A percentile compares a stretch with the other conserved stretches of the same genome.
phyloP scores from a whole-genome alignment of 768 basidiomycete genomes.

The Agrocybe chaxingu region DNA sequence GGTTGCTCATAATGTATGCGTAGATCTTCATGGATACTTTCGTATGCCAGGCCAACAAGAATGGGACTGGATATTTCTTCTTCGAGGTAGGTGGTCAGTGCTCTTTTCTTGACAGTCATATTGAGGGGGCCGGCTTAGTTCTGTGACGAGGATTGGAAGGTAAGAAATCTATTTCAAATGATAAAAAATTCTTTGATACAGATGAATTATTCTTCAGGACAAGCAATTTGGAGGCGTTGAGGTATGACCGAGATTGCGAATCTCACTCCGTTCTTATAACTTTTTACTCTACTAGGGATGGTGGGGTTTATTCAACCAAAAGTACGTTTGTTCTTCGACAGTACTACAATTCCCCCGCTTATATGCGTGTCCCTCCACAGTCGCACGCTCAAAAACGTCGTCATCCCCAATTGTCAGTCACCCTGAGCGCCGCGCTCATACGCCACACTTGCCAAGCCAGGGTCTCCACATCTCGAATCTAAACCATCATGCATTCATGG shows the following conservation, averaged over 20 bases:
- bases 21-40: constrained; percentile 84
- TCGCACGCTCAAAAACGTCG: constrained; percentile 68
- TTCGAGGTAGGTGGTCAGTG: constrained; percentile 53
- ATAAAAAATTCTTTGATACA: not conserved
- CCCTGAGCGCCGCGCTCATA: constrained; percentile 23
- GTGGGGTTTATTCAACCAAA: constrained; percentile 45
- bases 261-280: not conserved
- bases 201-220: constrained; percentile 26
- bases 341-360: not conserved
- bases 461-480: too few relatives aligned
- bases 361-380: constrained; percentile 28
- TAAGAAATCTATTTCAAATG: constrained; percentile 21
- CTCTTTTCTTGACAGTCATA: not conserved
- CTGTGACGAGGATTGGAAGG: constrained; percentile 84
- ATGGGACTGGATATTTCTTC: constrained; percentile 85
- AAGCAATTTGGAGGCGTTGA: constrained; percentile 76
- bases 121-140: constrained; percentile 33
- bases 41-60: constrained; percentile 81
- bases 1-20: not conserved
- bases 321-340: constrained; percentile 25
- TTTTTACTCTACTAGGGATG: constrained; percentile 28
- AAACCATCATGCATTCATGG: not conserved
- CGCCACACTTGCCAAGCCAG: not conserved
- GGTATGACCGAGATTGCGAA: constrained; percentile 12
- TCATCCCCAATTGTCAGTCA: constrained; percentile 55